Percentiles rank a stretch among this genome's conserved stretches.
Evolutionary conservation across 495 filamentous ascomycete genomes (phyloP).

Genomic region (Penicillium malachiteum): DNA sequence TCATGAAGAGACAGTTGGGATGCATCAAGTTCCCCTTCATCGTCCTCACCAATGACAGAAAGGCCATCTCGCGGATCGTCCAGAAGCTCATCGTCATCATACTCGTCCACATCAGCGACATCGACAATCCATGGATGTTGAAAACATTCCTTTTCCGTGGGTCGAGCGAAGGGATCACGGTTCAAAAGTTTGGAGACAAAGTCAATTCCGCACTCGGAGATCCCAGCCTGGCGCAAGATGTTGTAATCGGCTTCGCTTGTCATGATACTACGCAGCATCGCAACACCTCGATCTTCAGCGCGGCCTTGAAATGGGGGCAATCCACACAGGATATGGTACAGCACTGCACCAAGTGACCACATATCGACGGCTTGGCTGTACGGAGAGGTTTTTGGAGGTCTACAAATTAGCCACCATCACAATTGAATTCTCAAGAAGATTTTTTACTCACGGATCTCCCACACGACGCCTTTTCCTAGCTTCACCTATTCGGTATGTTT

Average conservation of each 20-base stretch:
- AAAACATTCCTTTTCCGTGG: constrained; percentile 62
- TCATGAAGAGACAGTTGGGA: constrained; percentile 63
- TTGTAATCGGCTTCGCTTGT: constrained; percentile 60
- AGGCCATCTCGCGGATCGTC: constrained; percentile 50
- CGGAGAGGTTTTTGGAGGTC: constrained; percentile 49
- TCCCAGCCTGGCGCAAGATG: constrained; percentile 50
- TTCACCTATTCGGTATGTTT: constrained; percentile 43
- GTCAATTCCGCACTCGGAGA: constrained; percentile 66
- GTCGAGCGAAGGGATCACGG: constrained; percentile 64
- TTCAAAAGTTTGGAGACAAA: constrained; percentile 77
- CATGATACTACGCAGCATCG: constrained; percentile 85
- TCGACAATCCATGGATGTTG: constrained; percentile 65
- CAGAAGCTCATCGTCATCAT: constrained; percentile 50
- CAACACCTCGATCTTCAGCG: constrained; percentile 51
- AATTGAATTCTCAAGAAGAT: not conserved
- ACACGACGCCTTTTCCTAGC: constrained; percentile 52
- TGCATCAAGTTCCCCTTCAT: constrained; percentile 53
- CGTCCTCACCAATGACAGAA: constrained; percentile 46
- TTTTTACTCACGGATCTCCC: constrained; percentile 42
- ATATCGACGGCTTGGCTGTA: constrained; percentile 91
- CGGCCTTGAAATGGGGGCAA: constrained; percentile 75
- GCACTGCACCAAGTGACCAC: constrained; percentile 90
- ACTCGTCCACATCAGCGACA: constrained; percentile 39
- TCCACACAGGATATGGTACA: constrained; percentile 76
- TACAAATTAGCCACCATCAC: constrained; percentile 23